phyloP scores from a whole-genome alignment of 1,284 basidiomycete genomes.

The Lignosus rhinocerotis region DNA sequence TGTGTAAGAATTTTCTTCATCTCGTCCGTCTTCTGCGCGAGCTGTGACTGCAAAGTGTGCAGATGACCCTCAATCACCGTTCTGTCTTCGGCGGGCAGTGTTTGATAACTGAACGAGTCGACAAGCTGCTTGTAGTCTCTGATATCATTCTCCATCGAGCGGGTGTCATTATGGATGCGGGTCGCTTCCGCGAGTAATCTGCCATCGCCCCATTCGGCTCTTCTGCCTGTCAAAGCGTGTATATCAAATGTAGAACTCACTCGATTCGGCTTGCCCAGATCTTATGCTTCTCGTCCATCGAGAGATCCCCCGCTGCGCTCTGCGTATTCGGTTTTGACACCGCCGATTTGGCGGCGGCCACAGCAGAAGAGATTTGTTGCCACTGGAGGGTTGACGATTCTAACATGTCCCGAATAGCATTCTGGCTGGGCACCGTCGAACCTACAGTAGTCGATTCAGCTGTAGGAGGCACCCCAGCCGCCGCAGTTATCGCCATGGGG shows the following conservation, averaged over 20 bases:
- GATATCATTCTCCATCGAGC: constrained; percentile 20
- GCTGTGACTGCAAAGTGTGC: constrained; percentile 15
- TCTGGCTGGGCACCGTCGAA: not conserved
- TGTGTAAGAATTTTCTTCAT: constrained; percentile 14
- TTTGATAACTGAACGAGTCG: constrained; percentile 22
- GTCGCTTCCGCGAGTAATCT: constrained; percentile 19
- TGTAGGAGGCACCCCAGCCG: not conserved
- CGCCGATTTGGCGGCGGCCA: constrained; percentile 16
- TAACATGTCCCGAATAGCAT: constrained; percentile 12
- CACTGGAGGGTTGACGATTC: constrained; percentile 15
- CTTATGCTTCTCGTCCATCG: constrained; percentile 14
- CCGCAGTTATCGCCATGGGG: not conserved
- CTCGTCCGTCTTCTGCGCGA: constrained; percentile 15
- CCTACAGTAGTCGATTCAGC: not conserved
- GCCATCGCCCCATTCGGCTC: not conserved
- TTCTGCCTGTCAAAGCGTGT: not conserved
- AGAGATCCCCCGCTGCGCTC: not conserved
- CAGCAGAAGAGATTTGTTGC: constrained; percentile 19
- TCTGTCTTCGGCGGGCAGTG: constrained; percentile 14
- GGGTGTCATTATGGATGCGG: constrained; percentile 15
- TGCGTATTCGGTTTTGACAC: constrained; percentile 1
- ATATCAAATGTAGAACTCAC: constrained; percentile 11
- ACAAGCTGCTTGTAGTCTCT: constrained; percentile 20
- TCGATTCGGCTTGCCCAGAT: constrained; percentile 22
- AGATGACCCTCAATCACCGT: constrained; percentile 19